Percentiles rank a stretch among this genome's conserved stretches.
These are phyloP conservation scores for Penicillium pancosmium DNA, from an alignment of 495 filamentous ascomycete species.

Conservation along the genomic window DNA sequence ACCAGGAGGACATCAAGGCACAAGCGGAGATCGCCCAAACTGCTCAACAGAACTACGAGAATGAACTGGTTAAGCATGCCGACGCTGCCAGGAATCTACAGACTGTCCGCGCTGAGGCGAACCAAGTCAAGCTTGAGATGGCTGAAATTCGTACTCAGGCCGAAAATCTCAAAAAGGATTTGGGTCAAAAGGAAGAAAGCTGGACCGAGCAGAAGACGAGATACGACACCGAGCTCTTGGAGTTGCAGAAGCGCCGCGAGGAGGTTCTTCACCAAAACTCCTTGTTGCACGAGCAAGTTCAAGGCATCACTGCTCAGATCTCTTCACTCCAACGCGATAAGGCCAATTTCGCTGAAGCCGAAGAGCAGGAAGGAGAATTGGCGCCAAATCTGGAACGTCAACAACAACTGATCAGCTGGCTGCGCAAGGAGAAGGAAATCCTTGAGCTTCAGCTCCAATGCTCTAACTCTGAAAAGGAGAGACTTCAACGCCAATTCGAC, in stretches of 20 bases:
- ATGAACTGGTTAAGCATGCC: constrained; percentile 89
- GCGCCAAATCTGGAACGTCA: constrained; percentile 67
- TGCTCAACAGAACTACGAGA: constrained; percentile 94
- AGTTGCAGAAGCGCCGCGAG: constrained; percentile 75
- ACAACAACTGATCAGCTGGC: constrained; percentile 84
- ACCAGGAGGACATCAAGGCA: constrained; percentile 86
- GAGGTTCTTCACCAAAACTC: constrained; percentile 85
- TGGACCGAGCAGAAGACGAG: constrained; percentile 80
- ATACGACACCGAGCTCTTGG: constrained; percentile 80
- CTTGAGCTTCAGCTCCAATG: constrained; percentile 93
- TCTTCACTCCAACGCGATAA: constrained; percentile 74
- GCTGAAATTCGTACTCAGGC: constrained; percentile 72
- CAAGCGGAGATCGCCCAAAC: constrained; percentile 92
- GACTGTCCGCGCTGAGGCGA: constrained; percentile 73
- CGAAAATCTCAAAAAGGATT: constrained; percentile 75
- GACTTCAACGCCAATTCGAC: constrained; percentile 86
- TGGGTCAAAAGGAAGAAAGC: constrained; percentile 80
- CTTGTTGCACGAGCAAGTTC: constrained; percentile 83
- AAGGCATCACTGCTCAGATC: constrained; percentile 78
- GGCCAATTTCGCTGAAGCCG: constrained; percentile 49
- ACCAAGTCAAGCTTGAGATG: constrained; percentile 76
- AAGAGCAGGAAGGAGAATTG: constrained; percentile 39
- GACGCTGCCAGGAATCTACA: constrained; percentile 86
- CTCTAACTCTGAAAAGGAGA: constrained; percentile 79
- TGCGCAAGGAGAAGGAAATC: constrained; percentile 97